Evolutionary conservation across 371 early-diverging fungal genomes (phyloP).

Genomic region (Mucor velutinosus): DNA sequence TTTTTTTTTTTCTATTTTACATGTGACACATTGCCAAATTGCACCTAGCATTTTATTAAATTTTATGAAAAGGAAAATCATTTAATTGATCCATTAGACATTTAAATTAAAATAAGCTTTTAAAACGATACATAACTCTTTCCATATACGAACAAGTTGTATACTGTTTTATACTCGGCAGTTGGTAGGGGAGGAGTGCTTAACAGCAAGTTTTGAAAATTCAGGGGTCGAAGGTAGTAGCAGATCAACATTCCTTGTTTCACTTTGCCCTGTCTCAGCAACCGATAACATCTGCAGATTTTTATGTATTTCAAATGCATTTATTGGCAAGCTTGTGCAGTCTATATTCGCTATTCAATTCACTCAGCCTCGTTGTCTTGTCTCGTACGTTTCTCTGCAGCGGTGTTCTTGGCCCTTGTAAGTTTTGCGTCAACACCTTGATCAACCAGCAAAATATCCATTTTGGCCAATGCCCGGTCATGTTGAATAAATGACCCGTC

Average conservation of each 20-base stretch:
- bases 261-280: too few relatives aligned
- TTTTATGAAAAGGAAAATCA: background rate
- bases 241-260: too few relatives aligned
- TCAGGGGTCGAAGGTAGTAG: too few relatives aligned
- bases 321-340: background rate
- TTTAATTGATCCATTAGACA: background rate
- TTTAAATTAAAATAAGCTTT: background rate
- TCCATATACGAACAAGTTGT: background rate
- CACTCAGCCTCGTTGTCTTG: background rate
- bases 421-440: background rate
- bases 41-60: background rate
- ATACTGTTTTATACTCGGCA: background rate
- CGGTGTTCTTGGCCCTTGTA: background rate
- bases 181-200: background rate
- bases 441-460: background rate
- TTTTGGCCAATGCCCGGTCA: background rate
- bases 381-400: background rate
- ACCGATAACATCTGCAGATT: too few relatives aligned
- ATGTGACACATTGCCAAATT: constrained; percentile 1
- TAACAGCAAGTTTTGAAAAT: too few relatives aligned
- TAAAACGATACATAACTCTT: too few relatives aligned
- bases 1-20: too few relatives aligned
- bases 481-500: background rate
- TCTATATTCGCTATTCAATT: background rate
- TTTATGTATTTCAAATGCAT: background rate